These are phyloP conservation scores for Stachybotrys elegans DNA, from an alignment of 2,329 filamentous ascomycete genomes.

Conservation along the genomic window DNA sequence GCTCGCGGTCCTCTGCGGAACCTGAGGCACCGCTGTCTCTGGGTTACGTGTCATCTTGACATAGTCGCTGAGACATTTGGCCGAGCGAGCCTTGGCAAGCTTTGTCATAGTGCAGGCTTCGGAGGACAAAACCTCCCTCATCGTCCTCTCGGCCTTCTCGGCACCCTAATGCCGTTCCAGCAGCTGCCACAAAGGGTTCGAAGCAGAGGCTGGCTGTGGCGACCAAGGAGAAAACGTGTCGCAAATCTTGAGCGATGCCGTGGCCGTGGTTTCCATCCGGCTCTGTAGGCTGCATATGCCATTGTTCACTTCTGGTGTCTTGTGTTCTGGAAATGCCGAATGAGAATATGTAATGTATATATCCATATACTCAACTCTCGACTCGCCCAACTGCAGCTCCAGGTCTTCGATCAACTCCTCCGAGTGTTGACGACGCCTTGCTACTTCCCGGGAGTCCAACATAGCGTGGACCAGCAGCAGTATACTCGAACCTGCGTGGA, in stretches of 20 bases:
- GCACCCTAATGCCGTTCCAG: slow-evolving; percentile 45
- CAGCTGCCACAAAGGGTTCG: slow-evolving; percentile 37
- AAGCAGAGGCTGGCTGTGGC: slow-evolving; percentile 29
- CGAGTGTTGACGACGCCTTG: slow-evolving; percentile 31
- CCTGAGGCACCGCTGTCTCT: too few species aligned
- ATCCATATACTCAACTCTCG: slow-evolving; percentile 42
- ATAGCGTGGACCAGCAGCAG: slow-evolving; percentile 44
- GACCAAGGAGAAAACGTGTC: slow-evolving; percentile 48
- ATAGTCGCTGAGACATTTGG: too few species aligned
- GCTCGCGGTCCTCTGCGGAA: too few species aligned
- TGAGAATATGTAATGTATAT: slow-evolving; percentile 51
- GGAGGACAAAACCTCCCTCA: slow-evolving; percentile 30
- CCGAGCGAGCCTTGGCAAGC: too few species aligned
- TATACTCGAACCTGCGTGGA: slow-evolving; percentile 37
- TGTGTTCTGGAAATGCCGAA: slow-evolving; percentile 44
- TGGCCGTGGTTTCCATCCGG: slow-evolving; percentile 46
- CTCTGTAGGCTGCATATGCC: slow-evolving; percentile 39
- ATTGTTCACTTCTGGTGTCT: slow-evolving; percentile 12
- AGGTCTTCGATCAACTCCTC: slow-evolving; percentile 56
- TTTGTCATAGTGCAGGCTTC: too few species aligned
- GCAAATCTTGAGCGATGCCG: slow-evolving; percentile 44
- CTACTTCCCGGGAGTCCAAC: slow-evolving; percentile 19
- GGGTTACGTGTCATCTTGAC: too few species aligned
- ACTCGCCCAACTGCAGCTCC: slow-evolving; percentile 49
- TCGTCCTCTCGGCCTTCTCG: slow-evolving; percentile 35